Base-by-base conservation (phyloP, 2,329 filamentous ascomycete genomes). In the Pseudopyricularia cyperi region DNA sequence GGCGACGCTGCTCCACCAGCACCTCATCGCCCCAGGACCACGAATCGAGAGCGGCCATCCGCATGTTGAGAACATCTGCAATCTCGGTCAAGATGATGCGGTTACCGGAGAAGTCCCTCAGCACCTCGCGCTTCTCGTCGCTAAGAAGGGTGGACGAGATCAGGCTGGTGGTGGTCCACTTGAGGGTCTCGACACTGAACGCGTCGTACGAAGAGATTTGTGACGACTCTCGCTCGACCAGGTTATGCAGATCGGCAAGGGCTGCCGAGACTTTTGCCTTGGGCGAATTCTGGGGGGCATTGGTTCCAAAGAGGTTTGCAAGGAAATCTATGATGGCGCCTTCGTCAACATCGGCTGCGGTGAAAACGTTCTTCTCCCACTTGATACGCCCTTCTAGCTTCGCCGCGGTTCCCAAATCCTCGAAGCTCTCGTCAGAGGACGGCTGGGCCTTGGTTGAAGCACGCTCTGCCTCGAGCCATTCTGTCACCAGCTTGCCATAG, bases 51-150 rank as follows among this genome's bases (percentile, higher is more conserved):
- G 67, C 64, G 3, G 68, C 61, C 6, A 76, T 63, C 14, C 73
- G 67, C 68, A 77, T 75, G 55, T 77, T 76, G 49, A 77, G 65
- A 2, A 77, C 73, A 52, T 77, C 74, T 0, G 71, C 68, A 14
- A 78, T 68, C 59, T 78, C 75, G 2, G 61, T 61, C 11, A 76
- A 56, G 8, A 76, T 69, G 26, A 67, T 61, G 0, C 58, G 53
- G 50, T 71, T 73, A 8, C 61, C 59, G 22, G 66, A 58, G 51
- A 77, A 71, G 46, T 74, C 71, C 6, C 61, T 65, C 15, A 77
- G 60, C 0, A 68, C 66, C 53, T 66, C 65, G 2, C 67, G 59
- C 44, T 70, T 68, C 52, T 70, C 68, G 26, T 71, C 59, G 0
- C 68, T 67, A 3, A 77, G 63, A 0, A 75, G 62, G 33, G 73